Conservation (phyloP, 306 rosid species). For the Prosopis cineraria region DNA sequence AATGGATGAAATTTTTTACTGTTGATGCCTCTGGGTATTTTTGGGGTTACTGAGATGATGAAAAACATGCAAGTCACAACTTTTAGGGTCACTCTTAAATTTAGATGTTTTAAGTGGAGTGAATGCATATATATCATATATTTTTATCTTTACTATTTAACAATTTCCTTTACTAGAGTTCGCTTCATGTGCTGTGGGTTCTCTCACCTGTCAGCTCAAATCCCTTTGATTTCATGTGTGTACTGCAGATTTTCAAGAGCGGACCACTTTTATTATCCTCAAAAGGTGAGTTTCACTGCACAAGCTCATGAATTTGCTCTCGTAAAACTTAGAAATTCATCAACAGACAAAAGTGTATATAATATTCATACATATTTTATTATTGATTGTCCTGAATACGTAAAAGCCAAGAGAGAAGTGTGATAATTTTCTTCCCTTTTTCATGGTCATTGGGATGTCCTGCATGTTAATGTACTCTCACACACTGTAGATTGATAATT, state of each 20-base stretch:
- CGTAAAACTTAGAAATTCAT: constrained; percentile 12
- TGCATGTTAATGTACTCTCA: no score
- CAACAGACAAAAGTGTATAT: constrained; percentile 9
- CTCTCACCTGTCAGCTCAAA: constrained; percentile 5
- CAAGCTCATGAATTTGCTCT: constrained; percentile 19
- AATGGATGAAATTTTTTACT: not conserved
- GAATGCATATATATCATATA: not conserved
- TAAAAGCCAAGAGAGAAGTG: not conserved
- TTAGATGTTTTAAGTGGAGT: constrained; percentile 19
- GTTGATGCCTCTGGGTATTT: constrained; percentile 7
- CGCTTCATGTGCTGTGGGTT: not conserved
- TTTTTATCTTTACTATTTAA: not conserved
- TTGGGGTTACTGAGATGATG: not conserved
- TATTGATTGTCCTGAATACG: constrained; percentile 11
- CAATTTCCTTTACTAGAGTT: not conserved
- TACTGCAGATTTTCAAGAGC: constrained; percentile 84
- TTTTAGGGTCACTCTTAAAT: not conserved
- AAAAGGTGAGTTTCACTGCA: constrained; percentile 65
- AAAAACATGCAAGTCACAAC: not conserved
- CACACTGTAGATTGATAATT: not conserved
- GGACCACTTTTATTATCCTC: constrained; percentile 96
- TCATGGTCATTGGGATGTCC: not conserved
- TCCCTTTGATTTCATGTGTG: constrained; percentile 28
- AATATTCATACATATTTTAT: not conserved
- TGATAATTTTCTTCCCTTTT: not conserved